These are phyloP conservation scores for Fusarium anthophilum DNA, from an alignment of 2,329 filamentous ascomycete genomes.

Conservation along the genomic window DNA sequence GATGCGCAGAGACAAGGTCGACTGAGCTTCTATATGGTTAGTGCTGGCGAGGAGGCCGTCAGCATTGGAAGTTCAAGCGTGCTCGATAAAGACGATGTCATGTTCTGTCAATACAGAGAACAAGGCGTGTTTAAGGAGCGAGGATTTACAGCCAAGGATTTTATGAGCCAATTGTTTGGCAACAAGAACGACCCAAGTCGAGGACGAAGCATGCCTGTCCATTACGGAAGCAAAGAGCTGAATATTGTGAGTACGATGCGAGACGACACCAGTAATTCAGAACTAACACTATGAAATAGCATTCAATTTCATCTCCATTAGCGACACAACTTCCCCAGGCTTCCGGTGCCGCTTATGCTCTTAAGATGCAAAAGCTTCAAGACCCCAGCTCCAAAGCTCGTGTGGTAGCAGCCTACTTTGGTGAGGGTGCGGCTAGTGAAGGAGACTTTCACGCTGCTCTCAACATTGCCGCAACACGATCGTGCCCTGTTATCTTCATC, in stretches of 20 bases:
- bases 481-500: conserved; percentile 89
- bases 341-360: conserved; percentile 84
- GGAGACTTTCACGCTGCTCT: conserved; percentile 92
- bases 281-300: conserved; percentile 55
- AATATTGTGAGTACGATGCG: conserved; percentile 72
- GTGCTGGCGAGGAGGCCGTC: conserved; percentile 92
- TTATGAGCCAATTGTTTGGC: conserved; percentile 95
- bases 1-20: conserved; percentile 96
- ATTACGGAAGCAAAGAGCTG: conserved; percentile 86
- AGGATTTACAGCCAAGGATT: conserved; percentile 85
- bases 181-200: conserved; percentile 82
- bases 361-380: conserved; percentile 81
- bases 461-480: conserved; percentile 88
- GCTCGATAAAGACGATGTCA: conserved; percentile 82
- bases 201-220: conserved; percentile 96
- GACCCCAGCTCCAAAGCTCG: conserved; percentile 74
- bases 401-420: conserved; percentile 86
- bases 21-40: conserved; percentile 97
- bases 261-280: no score
- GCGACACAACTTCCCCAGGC: conserved; percentile 93
- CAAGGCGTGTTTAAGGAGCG: conserved; percentile 90
- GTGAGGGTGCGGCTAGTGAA: conserved; percentile 89
- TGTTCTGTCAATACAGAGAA: conserved; percentile 96
- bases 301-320: conserved; percentile 84
- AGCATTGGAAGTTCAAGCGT: conserved; percentile 89